Percentiles rank a stretch among this genome's conserved stretches.
Evolutionary conservation across 805 yeast genomes (phyloP).

Genomic region (Metschnikowia lunata): DNA sequence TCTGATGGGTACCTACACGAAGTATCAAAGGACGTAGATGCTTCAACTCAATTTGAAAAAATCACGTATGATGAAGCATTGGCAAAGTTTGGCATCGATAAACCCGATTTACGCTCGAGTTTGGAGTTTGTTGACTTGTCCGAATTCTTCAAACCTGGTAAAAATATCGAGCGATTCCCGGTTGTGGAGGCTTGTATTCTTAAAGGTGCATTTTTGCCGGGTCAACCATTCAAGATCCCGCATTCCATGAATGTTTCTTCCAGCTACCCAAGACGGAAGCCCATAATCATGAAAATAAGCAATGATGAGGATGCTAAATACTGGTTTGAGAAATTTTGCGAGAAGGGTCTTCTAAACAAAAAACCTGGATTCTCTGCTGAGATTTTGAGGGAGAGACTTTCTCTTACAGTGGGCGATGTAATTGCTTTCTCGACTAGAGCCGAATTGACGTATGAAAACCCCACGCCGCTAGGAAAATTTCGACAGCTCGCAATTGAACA

Average conservation of each 20-base stretch:
- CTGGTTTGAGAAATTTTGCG: constrained; percentile 44
- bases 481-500: constrained; percentile 67
- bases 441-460: constrained; percentile 73
- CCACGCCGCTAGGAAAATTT: constrained; percentile 87
- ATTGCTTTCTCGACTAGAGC: constrained; percentile 79
- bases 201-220: constrained; percentile 40
- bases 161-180: constrained; percentile 45
- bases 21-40: neutral
- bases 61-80: constrained; percentile 69
- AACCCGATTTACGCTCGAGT: constrained; percentile 79
- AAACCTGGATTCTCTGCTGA: constrained; percentile 16
- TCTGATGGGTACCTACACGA: constrained; percentile 27
- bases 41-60: constrained; percentile 24
- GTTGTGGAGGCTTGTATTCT: constrained; percentile 73
- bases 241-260: constrained; percentile 33
- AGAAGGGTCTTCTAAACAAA: constrained; percentile 21
- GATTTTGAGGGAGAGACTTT: constrained; percentile 24
- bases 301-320: constrained; percentile 30
- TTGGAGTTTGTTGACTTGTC: constrained; percentile 50
- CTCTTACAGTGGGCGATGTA: constrained; percentile 62
- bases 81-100: constrained; percentile 79
- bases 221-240: constrained; percentile 29
- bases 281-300: constrained; percentile 51
- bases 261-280: constrained; percentile 54
- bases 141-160: constrained; percentile 28